A percentile compares a stretch with the other conserved stretches of the same genome.
Conservation (phyloP, 2,329 filamentous ascomycete species). For the Cercospora citrullina region DNA sequence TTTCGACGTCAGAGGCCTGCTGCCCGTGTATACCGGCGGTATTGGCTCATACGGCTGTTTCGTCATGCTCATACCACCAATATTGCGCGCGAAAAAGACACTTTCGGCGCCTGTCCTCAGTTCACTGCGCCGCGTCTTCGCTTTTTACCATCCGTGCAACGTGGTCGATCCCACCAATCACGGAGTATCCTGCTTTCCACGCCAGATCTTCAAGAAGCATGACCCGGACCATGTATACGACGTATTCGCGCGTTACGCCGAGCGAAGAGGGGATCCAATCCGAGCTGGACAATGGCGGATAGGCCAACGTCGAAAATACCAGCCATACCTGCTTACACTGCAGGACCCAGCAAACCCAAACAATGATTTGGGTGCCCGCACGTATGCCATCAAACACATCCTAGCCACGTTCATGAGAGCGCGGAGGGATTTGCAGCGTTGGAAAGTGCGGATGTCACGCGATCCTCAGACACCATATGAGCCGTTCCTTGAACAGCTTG, state of each 20-base stretch:
- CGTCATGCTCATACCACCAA: slow-evolving; percentile 58
- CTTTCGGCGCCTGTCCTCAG: slow-evolving; percentile 30
- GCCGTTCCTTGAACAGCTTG: slow-evolving; percentile 28
- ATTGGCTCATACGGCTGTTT: slow-evolving; percentile 57
- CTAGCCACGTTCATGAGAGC: slow-evolving; percentile 43
- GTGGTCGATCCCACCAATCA: slow-evolving; percentile 1
- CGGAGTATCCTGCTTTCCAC: slow-evolving; percentile 43
- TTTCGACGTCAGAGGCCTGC: slow-evolving; percentile 53
- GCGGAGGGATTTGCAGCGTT: neutral
- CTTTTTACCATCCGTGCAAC: slow-evolving; percentile 46
- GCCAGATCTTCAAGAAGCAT: slow-evolving; percentile 44
- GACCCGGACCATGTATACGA: slow-evolving; percentile 2
- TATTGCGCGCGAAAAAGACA: slow-evolving; percentile 34
- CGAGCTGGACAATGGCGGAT: slow-evolving; percentile 42
- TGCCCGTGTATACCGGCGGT: slow-evolving; percentile 51
- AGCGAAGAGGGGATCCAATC: slow-evolving; percentile 24
- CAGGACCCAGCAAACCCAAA: slow-evolving; percentile 60
- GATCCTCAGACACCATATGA: neutral
- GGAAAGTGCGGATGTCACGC: neutral
- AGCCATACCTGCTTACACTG: slow-evolving; percentile 52
- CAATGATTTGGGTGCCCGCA: slow-evolving; percentile 58
- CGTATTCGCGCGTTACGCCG: slow-evolving; percentile 20
- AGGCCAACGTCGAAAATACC: slow-evolving; percentile 37
- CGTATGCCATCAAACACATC: slow-evolving; percentile 52
- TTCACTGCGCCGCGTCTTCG: slow-evolving; percentile 52